These are phyloP conservation scores for Camillea tinctor DNA, from an alignment of 2,329 filamentous ascomycete genomes.

Conservation along the genomic window DNA sequence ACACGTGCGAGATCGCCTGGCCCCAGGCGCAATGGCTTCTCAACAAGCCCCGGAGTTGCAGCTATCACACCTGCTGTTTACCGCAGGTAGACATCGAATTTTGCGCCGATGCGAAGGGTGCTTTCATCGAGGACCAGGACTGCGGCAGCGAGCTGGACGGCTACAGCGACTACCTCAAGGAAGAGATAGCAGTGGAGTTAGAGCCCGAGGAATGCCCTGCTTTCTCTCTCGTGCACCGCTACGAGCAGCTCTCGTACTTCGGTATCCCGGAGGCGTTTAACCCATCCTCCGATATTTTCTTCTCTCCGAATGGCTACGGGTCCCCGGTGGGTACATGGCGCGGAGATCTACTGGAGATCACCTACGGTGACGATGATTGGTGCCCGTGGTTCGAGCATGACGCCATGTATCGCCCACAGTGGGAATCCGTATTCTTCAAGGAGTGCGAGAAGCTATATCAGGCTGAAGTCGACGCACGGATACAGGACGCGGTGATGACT, in stretches of 20 bases:
- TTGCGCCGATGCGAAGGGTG: conserved; percentile 8
- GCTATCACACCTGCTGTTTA: conserved; percentile 28
- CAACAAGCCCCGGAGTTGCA: conserved; percentile 8
- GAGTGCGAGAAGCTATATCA: conserved; percentile 16
- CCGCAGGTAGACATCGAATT: neutral
- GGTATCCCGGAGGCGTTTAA: conserved; percentile 1
- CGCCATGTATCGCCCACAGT: neutral
- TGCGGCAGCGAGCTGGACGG: too few species aligned
- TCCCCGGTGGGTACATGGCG: conserved; percentile 17
- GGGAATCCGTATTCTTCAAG: conserved; percentile 2
- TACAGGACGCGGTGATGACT: neutral
- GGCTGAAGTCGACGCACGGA: conserved; percentile 8
- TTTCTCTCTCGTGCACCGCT: conserved; percentile 21
- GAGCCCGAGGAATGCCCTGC: conserved; percentile 21
- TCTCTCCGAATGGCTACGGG: neutral
- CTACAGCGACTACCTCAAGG: neutral
- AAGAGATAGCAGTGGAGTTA: neutral
- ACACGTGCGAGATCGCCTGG: conserved; percentile 22
- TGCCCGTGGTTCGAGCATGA: conserved; percentile 6
- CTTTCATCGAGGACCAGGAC: neutral
- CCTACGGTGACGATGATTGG: neutral
- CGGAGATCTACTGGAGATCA: conserved; percentile 1
- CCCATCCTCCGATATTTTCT: neutral
- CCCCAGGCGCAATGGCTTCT: conserved; percentile 1
- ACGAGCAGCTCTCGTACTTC: conserved; percentile 20